A percentile compares a stretch with the other conserved stretches of the same genome.
Evolutionary conservation across 176 grass and related monocot genomes (phyloP).

Genomic region (Cenchrus purpureus): DNA sequence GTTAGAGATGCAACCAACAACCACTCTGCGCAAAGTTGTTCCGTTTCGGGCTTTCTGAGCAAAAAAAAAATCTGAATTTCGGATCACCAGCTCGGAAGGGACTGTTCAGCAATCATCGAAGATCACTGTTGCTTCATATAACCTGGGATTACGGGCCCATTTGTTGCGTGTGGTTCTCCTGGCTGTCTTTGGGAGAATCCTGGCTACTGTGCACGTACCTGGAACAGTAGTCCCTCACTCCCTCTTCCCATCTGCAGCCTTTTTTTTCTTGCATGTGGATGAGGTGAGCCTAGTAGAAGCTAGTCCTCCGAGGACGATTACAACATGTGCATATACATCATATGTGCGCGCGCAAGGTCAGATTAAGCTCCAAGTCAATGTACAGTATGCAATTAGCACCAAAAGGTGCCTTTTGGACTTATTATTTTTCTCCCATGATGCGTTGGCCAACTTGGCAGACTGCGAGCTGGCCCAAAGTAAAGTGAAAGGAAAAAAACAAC

Average conservation of each 20-base stretch:
- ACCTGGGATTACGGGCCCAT: background rate
- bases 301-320: background rate
- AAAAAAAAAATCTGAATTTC: background rate
- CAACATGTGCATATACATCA: background rate
- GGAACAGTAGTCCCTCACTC: background rate
- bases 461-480: conserved; percentile 20
- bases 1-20: background rate
- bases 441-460: conserved; percentile 1
- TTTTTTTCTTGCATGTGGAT: background rate
- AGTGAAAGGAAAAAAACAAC: background rate
- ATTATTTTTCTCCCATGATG: background rate
- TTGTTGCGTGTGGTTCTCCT: background rate
- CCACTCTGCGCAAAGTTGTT: conserved; percentile 19
- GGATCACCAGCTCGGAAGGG: background rate
- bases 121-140: background rate
- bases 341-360: background rate
- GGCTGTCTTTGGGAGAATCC: background rate
- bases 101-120: background rate
- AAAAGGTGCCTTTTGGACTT: conserved; percentile 30
- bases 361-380: conserved; percentile 21
- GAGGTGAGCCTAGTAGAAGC: conserved; percentile 5
- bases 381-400: background rate
- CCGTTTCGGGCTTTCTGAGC: background rate
- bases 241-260: background rate
- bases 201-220: background rate